Percentiles rank a stretch among this genome's conserved stretches.
These are phyloP conservation scores for Blastosporella zonata DNA, from an alignment of 1,284 basidiomycete species.

Conservation along the genomic window DNA sequence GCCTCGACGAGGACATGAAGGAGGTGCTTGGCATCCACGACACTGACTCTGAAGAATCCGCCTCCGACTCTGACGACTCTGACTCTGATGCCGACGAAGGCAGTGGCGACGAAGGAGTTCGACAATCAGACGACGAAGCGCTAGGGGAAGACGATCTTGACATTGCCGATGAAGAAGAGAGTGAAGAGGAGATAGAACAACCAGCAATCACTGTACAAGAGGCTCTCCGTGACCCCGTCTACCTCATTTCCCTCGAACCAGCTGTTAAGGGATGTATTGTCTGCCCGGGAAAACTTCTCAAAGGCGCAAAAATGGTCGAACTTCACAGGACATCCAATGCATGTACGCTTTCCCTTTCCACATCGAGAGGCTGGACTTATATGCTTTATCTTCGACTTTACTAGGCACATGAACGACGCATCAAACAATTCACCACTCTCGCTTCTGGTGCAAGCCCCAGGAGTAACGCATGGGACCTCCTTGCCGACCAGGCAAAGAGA, in stretches of 20 bases:
- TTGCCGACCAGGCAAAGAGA: conserved; percentile 30
- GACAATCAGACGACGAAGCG: conserved; percentile 25
- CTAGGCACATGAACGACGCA: conserved; percentile 62
- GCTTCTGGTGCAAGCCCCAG: conserved; percentile 38
- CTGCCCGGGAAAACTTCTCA: conserved; percentile 75
- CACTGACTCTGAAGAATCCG: conserved; percentile 72
- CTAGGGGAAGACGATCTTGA: conserved; percentile 30
- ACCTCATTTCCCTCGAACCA: conserved; percentile 51
- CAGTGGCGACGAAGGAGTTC: conserved; percentile 24
- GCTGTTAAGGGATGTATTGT: conserved; percentile 60
- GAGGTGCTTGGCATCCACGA: conserved; percentile 71
- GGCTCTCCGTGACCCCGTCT: conserved; percentile 64
- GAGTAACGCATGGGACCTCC: conserved; percentile 47
- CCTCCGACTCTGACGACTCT: conserved; percentile 51
- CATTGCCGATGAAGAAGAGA: conserved; percentile 29
- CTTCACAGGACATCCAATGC: conserved; percentile 67
- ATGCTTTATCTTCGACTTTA: background rate
- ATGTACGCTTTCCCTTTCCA: conserved; percentile 38
- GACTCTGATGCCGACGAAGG: conserved; percentile 26
- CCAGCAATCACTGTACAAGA: conserved; percentile 56
- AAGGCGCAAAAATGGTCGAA: conserved; percentile 57
- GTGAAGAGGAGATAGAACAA: conserved; percentile 23
- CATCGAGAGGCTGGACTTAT: conserved; percentile 19
- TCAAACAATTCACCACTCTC: conserved; percentile 45
- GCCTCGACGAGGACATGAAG: conserved; percentile 67